Evolutionary conservation across 805 yeast genomes (phyloP).

Genomic region (Candida pseudofarinosa): DNA sequence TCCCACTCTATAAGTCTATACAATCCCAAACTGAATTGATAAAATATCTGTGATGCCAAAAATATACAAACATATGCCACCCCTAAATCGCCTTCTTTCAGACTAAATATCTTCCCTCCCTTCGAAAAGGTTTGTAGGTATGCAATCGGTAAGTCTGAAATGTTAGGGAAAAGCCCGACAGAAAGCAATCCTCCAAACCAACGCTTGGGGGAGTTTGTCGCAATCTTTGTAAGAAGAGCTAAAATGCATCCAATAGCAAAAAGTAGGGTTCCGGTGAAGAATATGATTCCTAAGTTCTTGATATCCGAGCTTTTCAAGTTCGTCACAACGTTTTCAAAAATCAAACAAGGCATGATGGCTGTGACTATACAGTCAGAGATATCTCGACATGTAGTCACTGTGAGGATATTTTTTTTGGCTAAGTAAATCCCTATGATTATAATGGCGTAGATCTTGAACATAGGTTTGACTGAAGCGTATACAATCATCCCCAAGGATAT

Average conservation of each 20-base stretch:
- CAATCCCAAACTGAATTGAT: conserved; percentile 74
- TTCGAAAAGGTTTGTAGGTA: conserved; percentile 69
- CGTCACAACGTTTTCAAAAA: conserved; percentile 67
- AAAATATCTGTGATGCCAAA: conserved; percentile 60
- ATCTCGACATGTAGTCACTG: conserved; percentile 65
- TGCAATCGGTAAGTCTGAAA: conserved; percentile 82
- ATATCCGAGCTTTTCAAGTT: conserved; percentile 67
- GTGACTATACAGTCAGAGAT: conserved; percentile 66
- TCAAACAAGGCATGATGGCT: conserved; percentile 69
- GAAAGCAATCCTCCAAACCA: conserved; percentile 76
- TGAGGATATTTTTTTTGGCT: conserved; percentile 58
- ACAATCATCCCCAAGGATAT: conserved; percentile 59
- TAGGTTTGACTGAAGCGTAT: conserved; percentile 81
- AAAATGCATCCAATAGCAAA: conserved; percentile 47
- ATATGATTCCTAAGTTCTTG: conserved; percentile 63
- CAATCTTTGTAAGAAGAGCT: conserved; percentile 39
- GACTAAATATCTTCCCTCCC: conserved; percentile 51
- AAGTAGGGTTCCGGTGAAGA: conserved; percentile 45
- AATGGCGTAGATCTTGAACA: conserved; percentile 73
- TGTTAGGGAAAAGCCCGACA: conserved; percentile 74
- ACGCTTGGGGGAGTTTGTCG: conserved; percentile 59
- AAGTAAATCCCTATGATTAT: conserved; percentile 62
- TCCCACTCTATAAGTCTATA: conserved; percentile 68
- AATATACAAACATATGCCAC: conserved; percentile 81
- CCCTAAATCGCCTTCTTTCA: conserved; percentile 64